Base-by-base conservation (phyloP, 2,329 filamentous ascomycete genomes). In the Phaeosphaeriaceae sp. region DNA sequence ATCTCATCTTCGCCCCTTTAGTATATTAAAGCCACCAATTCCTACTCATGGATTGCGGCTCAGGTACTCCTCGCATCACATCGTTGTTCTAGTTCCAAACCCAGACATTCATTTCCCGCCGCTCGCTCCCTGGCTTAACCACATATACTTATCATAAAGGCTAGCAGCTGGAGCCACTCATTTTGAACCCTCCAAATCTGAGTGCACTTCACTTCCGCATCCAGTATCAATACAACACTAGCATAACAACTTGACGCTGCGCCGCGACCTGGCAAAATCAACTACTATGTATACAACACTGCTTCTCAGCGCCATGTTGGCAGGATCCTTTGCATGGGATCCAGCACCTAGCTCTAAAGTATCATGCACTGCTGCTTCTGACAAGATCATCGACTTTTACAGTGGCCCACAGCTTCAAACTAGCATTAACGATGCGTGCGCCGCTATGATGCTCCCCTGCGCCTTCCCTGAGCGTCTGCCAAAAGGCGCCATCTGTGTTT, bases 381-480 rank as follows among this genome's bases (percentile, higher is more conserved):
- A 58, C 37, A 61, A 64, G 32, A 54, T 50, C 34, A 53, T 68
- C 15, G 53, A 56, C 42, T 58, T 66, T 26, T 42, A 52, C 40
- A 50, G 54, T 6, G 62, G 58, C 9, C 56, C 62, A 6, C 59
- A 61, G 33, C 37, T 63, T 7, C 50, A 60, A 15, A 50, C 48
- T 3, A 52, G 66, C 5, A 34, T 67, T 20, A 55, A 64, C 28
- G 38, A 66, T 33, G 66, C 64, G 33, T 69, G 66, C 35, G 62
- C 57, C 13, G 61, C 54, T 15, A 66, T 69, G 56, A 63, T 69
- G 57, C 61, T 62, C 1, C 20, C 29, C 3, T 69, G 66, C 35
- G 66, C 66, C 6, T 64, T 63, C 34, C 58, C 41, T 29, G 52
- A 60, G 6, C 59, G 49, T 18, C 32, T 58, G 5, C 23, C 55